Evolutionary conservation across 495 filamentous ascomycete species (phyloP).

Genomic region (Apiosordaria backusii): DNA sequence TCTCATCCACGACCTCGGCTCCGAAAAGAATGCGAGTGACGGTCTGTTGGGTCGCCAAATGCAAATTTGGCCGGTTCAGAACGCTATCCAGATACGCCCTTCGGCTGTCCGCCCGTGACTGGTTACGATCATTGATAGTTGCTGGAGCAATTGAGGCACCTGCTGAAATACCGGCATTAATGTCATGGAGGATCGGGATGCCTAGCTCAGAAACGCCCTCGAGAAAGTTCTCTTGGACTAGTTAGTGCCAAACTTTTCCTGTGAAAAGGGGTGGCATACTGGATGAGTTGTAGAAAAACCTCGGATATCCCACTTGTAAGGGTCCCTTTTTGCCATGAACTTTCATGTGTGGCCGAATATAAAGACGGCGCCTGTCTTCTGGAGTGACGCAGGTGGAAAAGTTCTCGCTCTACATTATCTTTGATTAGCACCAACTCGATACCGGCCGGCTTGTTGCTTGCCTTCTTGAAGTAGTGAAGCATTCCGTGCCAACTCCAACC

Average conservation of each 20-base stretch:
- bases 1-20: slow-evolving; percentile 7
- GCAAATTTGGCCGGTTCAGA: slow-evolving; percentile 43
- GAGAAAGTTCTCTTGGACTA: slow-evolving; percentile 48
- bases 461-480: slow-evolving; percentile 57
- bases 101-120: slow-evolving; percentile 51
- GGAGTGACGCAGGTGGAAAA: slow-evolving; percentile 20
- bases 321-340: slow-evolving; percentile 40
- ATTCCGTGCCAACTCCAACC: slow-evolving; percentile 62
- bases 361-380: slow-evolving; percentile 21
- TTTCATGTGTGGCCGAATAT: slow-evolving; percentile 39
- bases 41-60: slow-evolving; percentile 43
- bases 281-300: slow-evolving; percentile 46
- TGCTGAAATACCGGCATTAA: slow-evolving; percentile 44
- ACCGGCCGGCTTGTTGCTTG: slow-evolving; percentile 6
- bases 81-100: slow-evolving; percentile 44
- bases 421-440: neutral
- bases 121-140: slow-evolving; percentile 42
- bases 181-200: slow-evolving; percentile 44
- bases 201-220: slow-evolving; percentile 48
- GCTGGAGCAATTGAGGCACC: slow-evolving; percentile 48
- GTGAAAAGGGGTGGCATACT: slow-evolving; percentile 30
- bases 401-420: slow-evolving; percentile 20
- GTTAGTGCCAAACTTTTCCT: neutral
- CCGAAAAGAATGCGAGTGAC: slow-evolving; percentile 40
- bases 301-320: slow-evolving; percentile 52